phyloP scores from a whole-genome alignment of 495 filamentous ascomycete species.

The Aspergillus asperescens region DNA sequence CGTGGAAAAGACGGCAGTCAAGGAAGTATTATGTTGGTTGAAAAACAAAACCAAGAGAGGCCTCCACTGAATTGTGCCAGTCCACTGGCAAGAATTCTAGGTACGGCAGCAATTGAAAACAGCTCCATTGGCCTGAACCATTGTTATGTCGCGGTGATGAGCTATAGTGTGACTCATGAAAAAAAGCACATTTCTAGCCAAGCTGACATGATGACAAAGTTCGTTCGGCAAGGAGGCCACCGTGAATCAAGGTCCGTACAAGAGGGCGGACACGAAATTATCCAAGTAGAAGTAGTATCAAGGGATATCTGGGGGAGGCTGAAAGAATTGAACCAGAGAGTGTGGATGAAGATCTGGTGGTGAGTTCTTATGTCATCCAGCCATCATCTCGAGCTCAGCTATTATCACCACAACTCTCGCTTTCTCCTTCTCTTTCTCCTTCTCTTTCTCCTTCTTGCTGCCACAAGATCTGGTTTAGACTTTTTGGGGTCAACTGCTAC shows the following conservation, averaged over 20 bases:
- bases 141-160: neutral
- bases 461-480: neutral
- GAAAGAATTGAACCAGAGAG: neutral
- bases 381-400: neutral
- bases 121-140: neutral
- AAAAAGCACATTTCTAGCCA: neutral
- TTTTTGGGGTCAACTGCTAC: neutral
- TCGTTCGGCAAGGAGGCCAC: slow-evolving; percentile 9
- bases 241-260: too few relatives aligned
- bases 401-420: neutral
- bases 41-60: neutral
- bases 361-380: slow-evolving; percentile 6
- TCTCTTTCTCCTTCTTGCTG: neutral
- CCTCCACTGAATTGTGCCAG: neutral
- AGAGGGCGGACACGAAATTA: too few relatives aligned
- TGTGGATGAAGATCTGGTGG: neutral
- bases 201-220: neutral
- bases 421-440: neutral
- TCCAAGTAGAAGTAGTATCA: too few relatives aligned
- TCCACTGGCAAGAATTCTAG: neutral
- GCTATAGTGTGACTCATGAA: slow-evolving; percentile 6
- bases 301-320: neutral
- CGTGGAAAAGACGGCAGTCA: too few relatives aligned
- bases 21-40: neutral
- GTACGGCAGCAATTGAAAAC: neutral